Conservation (phyloP, 805 yeast species). For the Yamadazyma phyllophila region DNA sequence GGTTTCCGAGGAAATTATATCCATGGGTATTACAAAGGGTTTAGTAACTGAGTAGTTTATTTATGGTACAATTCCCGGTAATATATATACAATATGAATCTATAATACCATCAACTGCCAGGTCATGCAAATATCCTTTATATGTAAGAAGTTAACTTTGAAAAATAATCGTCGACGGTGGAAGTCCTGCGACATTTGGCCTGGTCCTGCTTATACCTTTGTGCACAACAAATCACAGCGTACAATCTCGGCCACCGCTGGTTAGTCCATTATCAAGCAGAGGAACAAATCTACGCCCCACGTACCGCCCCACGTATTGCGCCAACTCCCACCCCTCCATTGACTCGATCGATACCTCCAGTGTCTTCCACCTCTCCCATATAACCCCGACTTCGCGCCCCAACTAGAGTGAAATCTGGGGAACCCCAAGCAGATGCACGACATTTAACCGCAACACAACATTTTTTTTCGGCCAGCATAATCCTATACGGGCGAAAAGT, state of each 20-base stretch:
- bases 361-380: background rate
- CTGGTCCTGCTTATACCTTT: background rate
- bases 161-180: background rate
- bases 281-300: background rate
- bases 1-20: background rate
- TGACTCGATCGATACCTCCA: background rate
- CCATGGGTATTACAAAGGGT: background rate
- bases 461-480: constrained; percentile 1
- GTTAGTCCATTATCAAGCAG: too few relatives aligned
- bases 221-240: too few relatives aligned
- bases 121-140: background rate
- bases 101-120: background rate
- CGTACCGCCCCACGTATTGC: background rate
- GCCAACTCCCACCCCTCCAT: background rate
- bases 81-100: too few relatives aligned
- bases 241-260: too few relatives aligned
- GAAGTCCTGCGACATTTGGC: background rate
- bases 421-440: background rate
- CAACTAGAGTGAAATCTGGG: constrained; percentile 3
- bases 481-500: constrained; percentile 5
- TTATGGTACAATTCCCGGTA: too few relatives aligned
- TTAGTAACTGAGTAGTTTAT: background rate
- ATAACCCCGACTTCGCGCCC: constrained; percentile 1
- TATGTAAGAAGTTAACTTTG: background rate
- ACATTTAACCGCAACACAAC: constrained; percentile 2